Base-by-base conservation (phyloP, 768 basidiomycete species). In the Phylloporus sp. region DNA sequence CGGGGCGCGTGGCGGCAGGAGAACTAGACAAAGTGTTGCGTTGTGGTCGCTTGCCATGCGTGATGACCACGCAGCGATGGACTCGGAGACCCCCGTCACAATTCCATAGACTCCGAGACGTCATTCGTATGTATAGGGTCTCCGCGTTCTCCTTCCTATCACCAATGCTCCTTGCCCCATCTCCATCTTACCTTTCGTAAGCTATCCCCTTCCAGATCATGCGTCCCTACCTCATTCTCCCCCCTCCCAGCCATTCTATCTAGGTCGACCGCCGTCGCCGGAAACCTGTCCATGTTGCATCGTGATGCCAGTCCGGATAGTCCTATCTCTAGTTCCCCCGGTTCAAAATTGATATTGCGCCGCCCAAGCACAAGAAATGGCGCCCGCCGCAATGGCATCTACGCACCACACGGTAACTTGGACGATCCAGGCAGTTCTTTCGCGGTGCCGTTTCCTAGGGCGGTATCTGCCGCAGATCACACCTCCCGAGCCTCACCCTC, bases 361-460 rank as follows among this genome's bases (percentile, higher is more conserved):
- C 74, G 84, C 44, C 71, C 75, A 52, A 84, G 81, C 50, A 75
- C 80, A 15, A 82, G 78, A 58, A 66, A 60, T 15, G 60, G 66
- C 4, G 72, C 71, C 20, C 68, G 72, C 31, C 71, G 75, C 14
- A 78, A 73, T 57, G 76, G 73, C 13, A 63, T 74, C 33, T 76
- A 76, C 47, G 57, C 75, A 21, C 73, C 76, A 9, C 70, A 72
- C 40, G 63, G 63, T 20, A 64, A 55, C 53, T 50, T 59, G 44
- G 69, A 71, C 32, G 67, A 69, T 38, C 53, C 65, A 31, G 63
- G 61, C 32, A 49, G 55, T 43, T 71, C 76, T 28, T 61, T 67
- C 2, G 70, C 58, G 29, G 76, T 87, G 18, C 86, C 86, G 7
- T 88, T 88, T 61, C 86, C 86, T 26, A 72, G 78, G 44, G 71